Percentiles rank a stretch among this genome's conserved stretches.
Conservation (phyloP, 2,329 filamentous ascomycete species). For the Xylaria sp. region DNA sequence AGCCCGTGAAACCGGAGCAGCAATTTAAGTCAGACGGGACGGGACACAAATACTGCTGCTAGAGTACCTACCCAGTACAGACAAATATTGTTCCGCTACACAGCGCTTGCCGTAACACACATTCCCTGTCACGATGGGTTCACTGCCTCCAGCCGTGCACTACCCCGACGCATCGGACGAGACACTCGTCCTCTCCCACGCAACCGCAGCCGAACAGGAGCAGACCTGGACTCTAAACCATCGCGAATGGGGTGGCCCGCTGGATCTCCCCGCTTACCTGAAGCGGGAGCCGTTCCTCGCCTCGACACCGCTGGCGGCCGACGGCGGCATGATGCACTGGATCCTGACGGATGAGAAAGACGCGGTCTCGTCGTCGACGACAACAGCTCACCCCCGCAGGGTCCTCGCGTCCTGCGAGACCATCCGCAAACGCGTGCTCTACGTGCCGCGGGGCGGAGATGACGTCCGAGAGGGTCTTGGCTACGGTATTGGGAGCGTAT, state of each 20-base stretch:
- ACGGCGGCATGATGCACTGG: slow-evolving; percentile 72
- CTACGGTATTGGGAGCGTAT: slow-evolving; percentile 86
- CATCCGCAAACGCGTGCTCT: slow-evolving; percentile 67
- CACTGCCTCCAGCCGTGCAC: slow-evolving; percentile 36
- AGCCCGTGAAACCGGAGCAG: not conserved
- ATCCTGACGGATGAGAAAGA: slow-evolving; percentile 63
- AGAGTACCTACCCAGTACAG: not conserved
- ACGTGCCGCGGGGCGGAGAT: slow-evolving; percentile 45
- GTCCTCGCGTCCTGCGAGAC: slow-evolving; percentile 74
- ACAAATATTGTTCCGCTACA: slow-evolving; percentile 7
- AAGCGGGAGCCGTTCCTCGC: slow-evolving; percentile 68
- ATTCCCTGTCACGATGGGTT: slow-evolving; percentile 49
- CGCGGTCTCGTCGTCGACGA: not conserved
- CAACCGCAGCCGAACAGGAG: slow-evolving; percentile 66
- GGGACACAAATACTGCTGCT: not conserved
- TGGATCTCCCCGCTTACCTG: slow-evolving; percentile 67
- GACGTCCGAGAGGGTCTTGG: slow-evolving; percentile 66
- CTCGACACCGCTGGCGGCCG: slow-evolving; percentile 66
- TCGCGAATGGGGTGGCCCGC: slow-evolving; percentile 67
- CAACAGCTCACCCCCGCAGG: slow-evolving; percentile 52
- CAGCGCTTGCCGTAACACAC: not conserved
- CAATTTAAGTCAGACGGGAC: not conserved
- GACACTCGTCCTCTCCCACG: slow-evolving; percentile 62
- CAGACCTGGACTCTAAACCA: slow-evolving; percentile 68
- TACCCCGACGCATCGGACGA: slow-evolving; percentile 53